Evolutionary conservation across 441 rosid species (phyloP), one percentile per base, ranked within the genome.

Genomic region (Eugenia klotzschiana): DNA sequence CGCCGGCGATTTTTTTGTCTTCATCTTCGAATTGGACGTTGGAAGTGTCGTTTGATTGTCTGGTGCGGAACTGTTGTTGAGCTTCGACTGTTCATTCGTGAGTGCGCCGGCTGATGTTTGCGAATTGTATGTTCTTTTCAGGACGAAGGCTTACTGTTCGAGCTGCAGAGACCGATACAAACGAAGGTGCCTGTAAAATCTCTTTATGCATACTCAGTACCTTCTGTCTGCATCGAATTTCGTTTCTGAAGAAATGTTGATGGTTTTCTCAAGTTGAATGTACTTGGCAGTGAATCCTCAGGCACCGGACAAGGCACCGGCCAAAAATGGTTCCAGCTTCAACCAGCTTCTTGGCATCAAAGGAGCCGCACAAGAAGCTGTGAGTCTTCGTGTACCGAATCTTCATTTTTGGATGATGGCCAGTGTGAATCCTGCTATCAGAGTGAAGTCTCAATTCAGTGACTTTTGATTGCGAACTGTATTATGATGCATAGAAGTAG

Each of bases 311-410:
- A 94, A 92, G 84, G 93, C 98, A 37, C 96, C 97, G 1, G 92
- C 93, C 2, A 83, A 80, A 26, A 87, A 82, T 56, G 99, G 99
- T 81, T 96, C 99, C 9, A 93, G 92, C 87, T 87, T 96, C 87
- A 95, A 96, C 86, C 99, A 96, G 89, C 96, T 96, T 88, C 97
- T 96, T 43, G 98, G 99, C 51, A 96, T 96, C 87, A 96, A 94
- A 91, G 99, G 99, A 84, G 99, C 99, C 6, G 84, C 97, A 58
- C 95, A 93, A 89, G 99, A 95, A 86, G 91, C 95, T 56, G 99
- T 96, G 72, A 92, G 87, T 86, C 80, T 41, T 29, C 18, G 1
- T 22, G 18, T 8, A 10, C 41, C 11, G 20, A 56, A 46, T 50
- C 7, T 15, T 33, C 29, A 56, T 58, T 53, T 73, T 83, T 60